These are phyloP conservation scores for Hypoxylon sp. DNA, from an alignment of 2,329 filamentous ascomycete genomes.

Conservation along the genomic window DNA sequence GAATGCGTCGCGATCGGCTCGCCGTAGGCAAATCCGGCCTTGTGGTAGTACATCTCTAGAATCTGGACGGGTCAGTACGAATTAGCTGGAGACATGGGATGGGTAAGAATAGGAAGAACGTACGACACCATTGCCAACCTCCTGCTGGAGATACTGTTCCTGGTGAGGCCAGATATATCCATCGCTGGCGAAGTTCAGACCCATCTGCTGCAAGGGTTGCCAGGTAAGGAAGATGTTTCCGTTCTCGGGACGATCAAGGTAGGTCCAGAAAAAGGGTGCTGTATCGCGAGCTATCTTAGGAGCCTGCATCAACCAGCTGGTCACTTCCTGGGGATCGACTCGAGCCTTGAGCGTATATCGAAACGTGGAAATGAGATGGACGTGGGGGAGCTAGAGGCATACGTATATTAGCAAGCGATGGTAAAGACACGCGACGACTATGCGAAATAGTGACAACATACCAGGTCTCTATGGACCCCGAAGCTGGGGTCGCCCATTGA, in stretches of 20 bases:
- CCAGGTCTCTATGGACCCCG: conserved; percentile 55
- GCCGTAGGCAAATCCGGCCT: conserved; percentile 78
- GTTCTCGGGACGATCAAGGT: conserved; percentile 81
- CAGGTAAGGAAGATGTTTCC: conserved; percentile 86
- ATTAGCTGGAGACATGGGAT: too few relatives aligned
- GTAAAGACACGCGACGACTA: conserved; percentile 1
- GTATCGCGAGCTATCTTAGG: conserved; percentile 85
- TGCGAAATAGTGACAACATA: conserved; percentile 36
- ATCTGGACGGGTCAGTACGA: conserved; percentile 60
- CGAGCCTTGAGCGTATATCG: conserved; percentile 78
- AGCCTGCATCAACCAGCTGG: conserved; percentile 83
- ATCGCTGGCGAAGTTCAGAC: conserved; percentile 83
- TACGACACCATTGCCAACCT: conserved; percentile 69
- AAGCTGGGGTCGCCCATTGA: conserved; percentile 55
- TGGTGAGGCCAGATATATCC: conserved; percentile 89
- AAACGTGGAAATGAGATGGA: conserved; percentile 87
- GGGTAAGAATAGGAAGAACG: conserved; percentile 35
- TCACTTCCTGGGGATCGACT: conserved; percentile 77
- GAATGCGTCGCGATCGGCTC: conserved; percentile 80
- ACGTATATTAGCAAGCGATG: conserved; percentile 18
- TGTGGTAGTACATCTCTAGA: conserved; percentile 87
- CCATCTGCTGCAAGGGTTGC: conserved; percentile 79
- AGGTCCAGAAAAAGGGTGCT: conserved; percentile 92
- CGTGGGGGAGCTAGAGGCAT: conserved; percentile 72
- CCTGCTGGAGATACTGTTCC: conserved; percentile 79